Conservation (phyloP, 768 basidiomycete genomes). For the Paxillus ammoniavirescens region DNA sequence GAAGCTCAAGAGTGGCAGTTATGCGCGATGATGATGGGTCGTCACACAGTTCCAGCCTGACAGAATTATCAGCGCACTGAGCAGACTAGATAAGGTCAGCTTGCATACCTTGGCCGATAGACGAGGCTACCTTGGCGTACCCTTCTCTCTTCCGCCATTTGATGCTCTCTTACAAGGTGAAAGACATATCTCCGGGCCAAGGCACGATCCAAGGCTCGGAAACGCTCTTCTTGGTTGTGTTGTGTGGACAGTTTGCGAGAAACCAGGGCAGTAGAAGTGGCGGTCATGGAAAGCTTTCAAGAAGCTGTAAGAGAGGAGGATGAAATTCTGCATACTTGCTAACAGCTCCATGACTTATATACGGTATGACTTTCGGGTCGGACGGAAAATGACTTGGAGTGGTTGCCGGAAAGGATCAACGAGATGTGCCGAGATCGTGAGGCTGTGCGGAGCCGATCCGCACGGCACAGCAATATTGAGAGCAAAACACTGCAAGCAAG, state of each 20-base stretch:
- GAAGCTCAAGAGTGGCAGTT: slow-evolving; percentile 38
- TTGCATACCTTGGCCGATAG: slow-evolving; percentile 30
- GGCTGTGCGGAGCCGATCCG: background rate
- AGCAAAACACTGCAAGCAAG: no score
- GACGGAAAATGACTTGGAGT: no score
- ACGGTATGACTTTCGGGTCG: background rate
- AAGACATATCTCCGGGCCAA: slow-evolving; percentile 30
- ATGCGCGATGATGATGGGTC: slow-evolving; percentile 31
- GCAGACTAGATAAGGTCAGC: slow-evolving; percentile 1
- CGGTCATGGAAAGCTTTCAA: slow-evolving; percentile 22
- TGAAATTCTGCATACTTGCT: background rate
- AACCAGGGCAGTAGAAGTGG: slow-evolving; percentile 12
- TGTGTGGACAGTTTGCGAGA: slow-evolving; percentile 27
- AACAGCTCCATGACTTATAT: background rate
- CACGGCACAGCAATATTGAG: background rate
- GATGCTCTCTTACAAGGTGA: slow-evolving; percentile 22
- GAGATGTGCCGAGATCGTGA: background rate
- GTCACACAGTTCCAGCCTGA: slow-evolving; percentile 41
- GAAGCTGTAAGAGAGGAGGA: background rate
- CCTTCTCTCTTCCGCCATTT: slow-evolving; percentile 16
- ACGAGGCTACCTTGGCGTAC: slow-evolving; percentile 27
- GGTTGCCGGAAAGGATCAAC: no score
- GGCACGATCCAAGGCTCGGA: slow-evolving; percentile 30
- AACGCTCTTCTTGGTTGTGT: slow-evolving; percentile 22
- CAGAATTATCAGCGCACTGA: slow-evolving; percentile 11